These are phyloP conservation scores for Colletotrichum sp. DNA, from an alignment of 2,329 filamentous ascomycete species.

Conservation along the genomic window DNA sequence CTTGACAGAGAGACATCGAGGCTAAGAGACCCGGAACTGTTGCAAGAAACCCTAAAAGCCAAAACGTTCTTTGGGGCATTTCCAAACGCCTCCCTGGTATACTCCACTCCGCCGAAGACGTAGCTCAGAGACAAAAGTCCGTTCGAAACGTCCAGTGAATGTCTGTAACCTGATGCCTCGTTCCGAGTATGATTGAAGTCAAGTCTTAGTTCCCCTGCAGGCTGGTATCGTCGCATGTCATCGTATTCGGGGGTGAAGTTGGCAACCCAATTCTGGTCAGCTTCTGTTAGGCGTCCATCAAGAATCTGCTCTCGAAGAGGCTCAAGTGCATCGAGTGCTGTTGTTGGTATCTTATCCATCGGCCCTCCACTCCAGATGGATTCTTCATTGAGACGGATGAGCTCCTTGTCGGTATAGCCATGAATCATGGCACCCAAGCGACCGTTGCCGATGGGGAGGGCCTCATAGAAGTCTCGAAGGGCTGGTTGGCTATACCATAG, in stretches of 20 bases:
- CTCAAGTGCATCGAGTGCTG: slow-evolving; percentile 20
- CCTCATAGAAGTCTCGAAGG: neutral
- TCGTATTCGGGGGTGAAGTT: neutral
- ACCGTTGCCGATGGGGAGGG: slow-evolving; percentile 48
- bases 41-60: slow-evolving; percentile 23
- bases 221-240: slow-evolving; percentile 4
- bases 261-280: neutral
- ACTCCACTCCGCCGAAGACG: neutral
- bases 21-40: slow-evolving; percentile 6
- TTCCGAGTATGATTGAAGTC: slow-evolving; percentile 25
- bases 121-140: neutral
- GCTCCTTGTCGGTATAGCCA: slow-evolving; percentile 36
- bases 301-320: neutral
- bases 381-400: slow-evolving; percentile 48
- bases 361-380: slow-evolving; percentile 47
- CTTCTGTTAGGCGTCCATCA: neutral
- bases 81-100: slow-evolving; percentile 23
- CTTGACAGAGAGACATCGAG: neutral
- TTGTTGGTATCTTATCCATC: slow-evolving; percentile 41
- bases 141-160: neutral
- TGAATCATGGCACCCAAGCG: slow-evolving; percentile 41
- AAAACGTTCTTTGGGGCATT: slow-evolving; percentile 26
- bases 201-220: slow-evolving; percentile 4
- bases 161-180: neutral
- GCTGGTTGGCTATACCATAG: neutral